Percentiles rank a stretch among this genome's conserved stretches.
These are phyloP conservation scores for Olyra latifolia DNA, from an alignment of 176 grass and related monocot genomes.

Conservation along the genomic window DNA sequence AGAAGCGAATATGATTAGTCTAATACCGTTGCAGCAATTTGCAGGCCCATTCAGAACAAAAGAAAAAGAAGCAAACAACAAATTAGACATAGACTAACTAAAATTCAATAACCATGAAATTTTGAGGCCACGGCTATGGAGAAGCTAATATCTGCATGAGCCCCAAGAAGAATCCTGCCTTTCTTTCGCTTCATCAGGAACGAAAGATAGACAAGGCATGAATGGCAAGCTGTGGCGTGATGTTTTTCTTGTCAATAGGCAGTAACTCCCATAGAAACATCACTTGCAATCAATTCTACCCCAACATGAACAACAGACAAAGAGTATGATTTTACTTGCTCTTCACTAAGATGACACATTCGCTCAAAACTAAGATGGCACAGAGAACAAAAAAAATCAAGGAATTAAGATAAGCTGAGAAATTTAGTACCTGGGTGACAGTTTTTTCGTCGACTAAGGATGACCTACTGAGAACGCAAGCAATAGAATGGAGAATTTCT, in stretches of 20 bases:
- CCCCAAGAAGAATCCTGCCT: neutral
- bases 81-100: neutral
- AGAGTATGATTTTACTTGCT: neutral
- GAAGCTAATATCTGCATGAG: neutral
- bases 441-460: conserved; percentile 1
- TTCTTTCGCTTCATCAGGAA: neutral
- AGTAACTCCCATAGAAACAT: neutral
- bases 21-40: conserved; percentile 7
- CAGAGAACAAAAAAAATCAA: conserved; percentile 7
- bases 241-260: neutral
- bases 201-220: conserved; percentile 3
- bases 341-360: conserved; percentile 5
- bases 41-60: conserved; percentile 2
- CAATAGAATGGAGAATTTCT: neutral
- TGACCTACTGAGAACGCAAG: neutral
- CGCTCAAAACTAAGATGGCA: neutral
- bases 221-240: neutral
- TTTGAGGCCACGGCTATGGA: neutral
- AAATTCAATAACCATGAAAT: neutral
- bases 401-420: neutral
- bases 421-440: conserved; percentile 34
- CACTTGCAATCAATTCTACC: neutral
- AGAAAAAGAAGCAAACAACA: neutral
- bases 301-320: neutral
- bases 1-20: conserved; percentile 29